A percentile compares a stretch with the other conserved stretches of the same genome.
Conservation (phyloP, 2,329 filamentous ascomycete species). For the Colletotrichum salicis region DNA sequence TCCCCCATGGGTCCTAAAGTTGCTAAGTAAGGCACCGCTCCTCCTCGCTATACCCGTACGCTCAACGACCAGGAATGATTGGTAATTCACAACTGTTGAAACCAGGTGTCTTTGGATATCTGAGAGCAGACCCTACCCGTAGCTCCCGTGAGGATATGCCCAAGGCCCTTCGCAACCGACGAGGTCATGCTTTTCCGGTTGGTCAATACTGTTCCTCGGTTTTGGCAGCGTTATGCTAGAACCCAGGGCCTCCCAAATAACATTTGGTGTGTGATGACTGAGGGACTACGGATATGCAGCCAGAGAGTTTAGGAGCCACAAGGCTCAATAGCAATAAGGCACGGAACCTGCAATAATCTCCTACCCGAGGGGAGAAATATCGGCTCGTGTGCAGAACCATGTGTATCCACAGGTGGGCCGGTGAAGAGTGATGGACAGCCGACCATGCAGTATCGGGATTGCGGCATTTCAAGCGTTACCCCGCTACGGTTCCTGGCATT, state of each 20-base stretch:
- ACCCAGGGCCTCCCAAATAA: not conserved
- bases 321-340: conserved; percentile 10
- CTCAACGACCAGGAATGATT: not conserved
- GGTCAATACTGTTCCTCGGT: not conserved
- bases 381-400: conserved; percentile 18
- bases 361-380: conserved; percentile 9
- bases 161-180: not conserved
- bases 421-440: conserved; percentile 29
- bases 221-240: not conserved
- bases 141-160: not conserved
- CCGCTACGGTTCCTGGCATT: conserved; percentile 18
- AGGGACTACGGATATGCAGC: not conserved
- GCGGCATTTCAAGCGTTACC: conserved; percentile 27
- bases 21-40: not conserved
- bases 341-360: conserved; percentile 12
- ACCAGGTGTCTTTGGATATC: not conserved
- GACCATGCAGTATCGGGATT: conserved; percentile 28
- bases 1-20: conserved; percentile 3
- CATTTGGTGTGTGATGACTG: not conserved
- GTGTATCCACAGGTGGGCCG: conserved; percentile 23
- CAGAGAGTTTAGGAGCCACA: conserved; percentile 8
- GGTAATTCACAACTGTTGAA: not conserved
- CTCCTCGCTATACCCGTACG: conserved; percentile 7
- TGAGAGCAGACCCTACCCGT: not conserved
- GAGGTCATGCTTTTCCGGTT: too few species aligned